Conservation (phyloP, 139 green algal genomes). For the Chlamydomonas applanata region DNA sequence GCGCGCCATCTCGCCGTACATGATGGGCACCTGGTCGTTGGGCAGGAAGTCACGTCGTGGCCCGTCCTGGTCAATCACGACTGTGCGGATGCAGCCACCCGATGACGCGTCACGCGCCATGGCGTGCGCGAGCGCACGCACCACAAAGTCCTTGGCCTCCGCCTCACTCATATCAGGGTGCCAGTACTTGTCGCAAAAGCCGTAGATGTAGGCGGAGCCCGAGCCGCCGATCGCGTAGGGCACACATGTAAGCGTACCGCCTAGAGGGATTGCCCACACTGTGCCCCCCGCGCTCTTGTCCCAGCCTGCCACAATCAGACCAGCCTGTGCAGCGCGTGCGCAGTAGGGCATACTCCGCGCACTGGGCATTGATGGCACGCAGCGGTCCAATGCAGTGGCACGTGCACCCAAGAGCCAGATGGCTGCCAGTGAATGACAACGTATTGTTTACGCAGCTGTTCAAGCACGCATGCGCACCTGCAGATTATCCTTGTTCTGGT, state of each 20-base stretch:
- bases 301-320: constrained; percentile 54
- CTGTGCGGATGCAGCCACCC: constrained; percentile 82
- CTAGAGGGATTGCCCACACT: constrained; percentile 82
- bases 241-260: constrained; percentile 74
- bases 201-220: constrained; percentile 87
- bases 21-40: neutral
- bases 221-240: constrained; percentile 81
- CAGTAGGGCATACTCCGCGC: too few species aligned
- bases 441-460: too few species aligned
- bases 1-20: constrained; percentile 12
- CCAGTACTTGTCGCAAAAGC: constrained; percentile 79
- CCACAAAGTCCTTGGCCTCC: constrained; percentile 79
- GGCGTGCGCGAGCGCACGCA: constrained; percentile 69
- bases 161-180: constrained; percentile 70
- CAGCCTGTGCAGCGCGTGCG: too few species aligned
- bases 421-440: too few species aligned
- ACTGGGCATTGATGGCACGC: too few species aligned
- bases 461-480: too few species aligned
- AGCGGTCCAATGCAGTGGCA: too few species aligned
- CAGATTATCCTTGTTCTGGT: constrained; percentile 85
- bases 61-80: constrained; percentile 64
- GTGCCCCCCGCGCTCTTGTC: constrained; percentile 64
- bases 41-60: constrained; percentile 61
- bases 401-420: too few species aligned
- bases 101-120: constrained; percentile 82